These are phyloP conservation scores for Puccinellia tenuiflora DNA, from an alignment of 176 grass and related monocot genomes.

Conservation along the genomic window DNA sequence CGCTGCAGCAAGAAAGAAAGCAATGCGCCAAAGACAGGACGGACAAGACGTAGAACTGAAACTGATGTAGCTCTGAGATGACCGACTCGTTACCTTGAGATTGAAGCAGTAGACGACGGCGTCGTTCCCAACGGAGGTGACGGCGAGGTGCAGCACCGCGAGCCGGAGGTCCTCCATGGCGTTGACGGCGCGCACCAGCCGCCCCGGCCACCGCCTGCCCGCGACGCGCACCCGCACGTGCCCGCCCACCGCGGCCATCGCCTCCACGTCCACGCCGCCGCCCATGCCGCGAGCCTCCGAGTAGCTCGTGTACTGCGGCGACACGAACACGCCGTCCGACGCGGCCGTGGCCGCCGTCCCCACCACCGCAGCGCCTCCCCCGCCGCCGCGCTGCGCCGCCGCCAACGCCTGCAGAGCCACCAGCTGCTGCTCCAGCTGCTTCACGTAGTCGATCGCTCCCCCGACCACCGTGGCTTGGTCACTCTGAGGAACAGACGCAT, in stretches of 20 bases:
- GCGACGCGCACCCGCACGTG: conserved; percentile 81
- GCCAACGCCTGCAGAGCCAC: conserved; percentile 57
- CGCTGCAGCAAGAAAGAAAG: not conserved
- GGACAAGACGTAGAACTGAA: not conserved
- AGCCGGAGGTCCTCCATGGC: conserved; percentile 75
- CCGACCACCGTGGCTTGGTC: conserved; percentile 94
- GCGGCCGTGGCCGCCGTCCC: conserved; percentile 8
- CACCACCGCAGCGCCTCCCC: not conserved
- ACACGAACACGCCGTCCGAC: conserved; percentile 66
- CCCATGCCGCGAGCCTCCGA: conserved; percentile 13
- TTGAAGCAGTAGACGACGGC: conserved; percentile 83
- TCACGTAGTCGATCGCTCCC: conserved; percentile 91
- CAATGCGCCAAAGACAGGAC: not conserved
- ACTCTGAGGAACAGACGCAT: conserved; percentile 33
- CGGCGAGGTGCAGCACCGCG: conserved; percentile 74
- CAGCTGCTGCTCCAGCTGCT: conserved; percentile 87
- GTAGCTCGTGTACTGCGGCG: conserved; percentile 84
- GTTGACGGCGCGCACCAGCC: conserved; percentile 47
- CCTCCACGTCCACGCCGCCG: conserved; percentile 50
- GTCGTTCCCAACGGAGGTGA: conserved; percentile 49
- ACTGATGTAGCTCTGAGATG: not conserved
- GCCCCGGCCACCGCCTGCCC: conserved; percentile 42
- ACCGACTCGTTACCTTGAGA: conserved; percentile 52
- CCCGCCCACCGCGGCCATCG: conserved; percentile 54
- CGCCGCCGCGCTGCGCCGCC: conserved; percentile 9